Percentiles rank a stretch among this genome's conserved stretches.
phyloP scores from a whole-genome alignment of 495 filamentous ascomycete genomes.

The Hapsidospora chrysogenum region DNA sequence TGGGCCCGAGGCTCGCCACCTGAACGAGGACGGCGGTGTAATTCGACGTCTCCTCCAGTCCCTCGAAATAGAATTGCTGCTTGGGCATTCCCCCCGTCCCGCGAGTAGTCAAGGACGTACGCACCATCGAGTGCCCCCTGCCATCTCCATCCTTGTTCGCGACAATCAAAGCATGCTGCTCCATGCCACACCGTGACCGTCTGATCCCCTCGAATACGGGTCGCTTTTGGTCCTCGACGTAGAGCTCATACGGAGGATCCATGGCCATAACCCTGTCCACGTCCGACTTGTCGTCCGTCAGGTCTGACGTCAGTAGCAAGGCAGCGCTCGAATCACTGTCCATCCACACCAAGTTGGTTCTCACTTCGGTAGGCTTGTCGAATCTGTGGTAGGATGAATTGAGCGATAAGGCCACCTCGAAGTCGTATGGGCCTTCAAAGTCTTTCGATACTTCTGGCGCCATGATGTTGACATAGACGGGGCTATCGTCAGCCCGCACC shows the following conservation, averaged over 20 bases:
- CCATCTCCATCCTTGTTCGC: constrained; percentile 23
- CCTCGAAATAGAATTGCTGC: constrained; percentile 70
- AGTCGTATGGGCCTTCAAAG: constrained; percentile 44
- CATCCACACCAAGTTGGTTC: constrained; percentile 42
- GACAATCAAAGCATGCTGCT: constrained; percentile 42
- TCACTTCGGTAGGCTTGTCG: constrained; percentile 4
- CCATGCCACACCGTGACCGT: constrained; percentile 59
- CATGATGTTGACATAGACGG: constrained; percentile 59
- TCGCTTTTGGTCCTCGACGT: constrained; percentile 50
- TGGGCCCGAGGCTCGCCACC: constrained; percentile 20
- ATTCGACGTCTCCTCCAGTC: constrained; percentile 47
- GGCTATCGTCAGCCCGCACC: constrained; percentile 4
- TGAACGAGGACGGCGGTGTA: constrained; percentile 61
- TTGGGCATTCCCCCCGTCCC: constrained; percentile 47
- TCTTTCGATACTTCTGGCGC: constrained; percentile 41
- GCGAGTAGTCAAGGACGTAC: constrained; percentile 48
- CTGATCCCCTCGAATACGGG: constrained; percentile 46
- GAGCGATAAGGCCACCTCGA: constrained; percentile 68
- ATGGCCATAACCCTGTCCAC: constrained; percentile 38
- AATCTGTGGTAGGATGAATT: constrained; percentile 59
- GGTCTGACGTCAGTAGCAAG: constrained; percentile 58
- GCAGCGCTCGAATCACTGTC: constrained; percentile 68
- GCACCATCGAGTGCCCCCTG: constrained; percentile 19
- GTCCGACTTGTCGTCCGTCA: constrained; percentile 25
- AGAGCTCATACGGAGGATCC: constrained; percentile 55